Evolutionary conservation across 2,329 filamentous ascomycete species (phyloP).

Genomic region (Nakataea oryzae): DNA sequence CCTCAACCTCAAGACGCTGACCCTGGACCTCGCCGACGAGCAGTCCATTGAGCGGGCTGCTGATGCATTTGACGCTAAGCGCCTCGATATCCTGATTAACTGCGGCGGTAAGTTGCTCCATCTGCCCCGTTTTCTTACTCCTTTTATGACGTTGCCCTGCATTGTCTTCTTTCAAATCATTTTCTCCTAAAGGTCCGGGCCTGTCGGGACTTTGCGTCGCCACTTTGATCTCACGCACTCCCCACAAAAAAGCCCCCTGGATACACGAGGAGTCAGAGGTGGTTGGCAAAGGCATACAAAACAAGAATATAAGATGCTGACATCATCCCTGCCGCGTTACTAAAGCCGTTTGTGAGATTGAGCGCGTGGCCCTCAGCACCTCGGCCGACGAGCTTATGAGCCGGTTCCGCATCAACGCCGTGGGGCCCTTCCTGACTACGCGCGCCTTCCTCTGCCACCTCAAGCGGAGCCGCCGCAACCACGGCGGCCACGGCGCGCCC

Average conservation of each 20-base stretch:
- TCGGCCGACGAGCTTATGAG: constrained; percentile 2
- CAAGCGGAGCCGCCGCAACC: background rate
- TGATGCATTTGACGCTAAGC: background rate
- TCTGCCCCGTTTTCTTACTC: background rate
- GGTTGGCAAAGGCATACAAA: background rate
- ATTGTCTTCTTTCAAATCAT: background rate
- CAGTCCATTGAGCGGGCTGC: constrained; percentile 3
- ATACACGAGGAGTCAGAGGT: background rate
- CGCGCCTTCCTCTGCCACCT: constrained; percentile 4
- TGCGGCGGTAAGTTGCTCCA: constrained; percentile 3
- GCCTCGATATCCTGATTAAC: constrained; percentile 5
- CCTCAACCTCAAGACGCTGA: constrained; percentile 1
- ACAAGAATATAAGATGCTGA: background rate
- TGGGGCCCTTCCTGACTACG: constrained; percentile 4
- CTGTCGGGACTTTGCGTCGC: too few relatives aligned
- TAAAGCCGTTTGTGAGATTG: constrained; percentile 3
- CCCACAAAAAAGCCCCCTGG: background rate
- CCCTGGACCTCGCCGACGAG: constrained; percentile 4
- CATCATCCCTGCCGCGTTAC: background rate
- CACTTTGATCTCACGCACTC: background rate
- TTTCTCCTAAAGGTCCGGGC: background rate
- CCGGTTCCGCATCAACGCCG: constrained; percentile 2
- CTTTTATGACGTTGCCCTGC: background rate
- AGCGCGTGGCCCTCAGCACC: constrained; percentile 1
- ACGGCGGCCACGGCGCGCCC: background rate